Percentiles rank a stretch among this genome's conserved stretches.
phyloP scores from a whole-genome alignment of 176 grass and related monocot species.

The Panicum miliaceum region DNA sequence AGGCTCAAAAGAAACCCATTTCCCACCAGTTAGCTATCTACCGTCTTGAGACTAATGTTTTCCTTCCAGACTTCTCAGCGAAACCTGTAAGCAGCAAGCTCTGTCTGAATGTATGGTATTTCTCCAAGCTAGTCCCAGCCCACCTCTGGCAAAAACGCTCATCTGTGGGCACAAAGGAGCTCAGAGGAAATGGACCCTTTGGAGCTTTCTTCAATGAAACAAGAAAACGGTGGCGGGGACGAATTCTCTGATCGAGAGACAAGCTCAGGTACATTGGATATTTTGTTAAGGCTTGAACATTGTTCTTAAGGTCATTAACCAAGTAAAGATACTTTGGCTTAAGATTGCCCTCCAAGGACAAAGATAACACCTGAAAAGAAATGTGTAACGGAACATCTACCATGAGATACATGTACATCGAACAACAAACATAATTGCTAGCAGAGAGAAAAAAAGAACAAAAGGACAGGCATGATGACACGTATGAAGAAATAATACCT shows the following conservation, averaged over 20 bases:
- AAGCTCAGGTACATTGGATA: constrained; percentile 97
- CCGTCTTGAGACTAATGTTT: constrained; percentile 50
- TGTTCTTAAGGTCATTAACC: constrained; percentile 78
- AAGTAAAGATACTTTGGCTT: constrained; percentile 89
- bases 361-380: constrained; percentile 84
- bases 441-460: neutral
- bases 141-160: constrained; percentile 87
- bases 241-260: constrained; percentile 92
- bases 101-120: constrained; percentile 85
- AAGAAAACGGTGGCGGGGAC: constrained; percentile 83
- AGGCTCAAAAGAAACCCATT: constrained; percentile 21
- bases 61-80: constrained; percentile 60
- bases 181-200: constrained; percentile 93
- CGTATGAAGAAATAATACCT: constrained; percentile 63
- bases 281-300: constrained; percentile 80
- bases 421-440: constrained; percentile 2
- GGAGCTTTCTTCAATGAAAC: constrained; percentile 93
- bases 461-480: constrained; percentile 29
- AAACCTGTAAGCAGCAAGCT: constrained; percentile 63
- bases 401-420: constrained; percentile 11
- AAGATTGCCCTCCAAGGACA: constrained; percentile 85
- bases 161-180: constrained; percentile 86
- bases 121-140: constrained; percentile 92
- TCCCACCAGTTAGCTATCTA: constrained; percentile 35
- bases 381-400: constrained; percentile 8